Evolutionary conservation across 2,329 filamentous ascomycete species (phyloP).

Genomic region (Helotiales sp.): DNA sequence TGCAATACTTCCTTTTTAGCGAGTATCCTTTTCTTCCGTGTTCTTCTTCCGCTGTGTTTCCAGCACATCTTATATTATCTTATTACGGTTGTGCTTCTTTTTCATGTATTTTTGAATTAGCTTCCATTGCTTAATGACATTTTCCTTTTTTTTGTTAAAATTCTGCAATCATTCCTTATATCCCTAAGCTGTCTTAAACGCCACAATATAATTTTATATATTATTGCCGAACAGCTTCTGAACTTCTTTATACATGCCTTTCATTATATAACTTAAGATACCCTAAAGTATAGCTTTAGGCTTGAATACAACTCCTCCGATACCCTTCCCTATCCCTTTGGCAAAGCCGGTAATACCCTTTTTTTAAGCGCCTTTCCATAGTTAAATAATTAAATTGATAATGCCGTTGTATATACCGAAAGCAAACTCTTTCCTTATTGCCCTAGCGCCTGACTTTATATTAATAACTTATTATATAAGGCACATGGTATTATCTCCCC

Average conservation of each 20-base stretch:
- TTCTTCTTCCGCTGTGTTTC: no score
- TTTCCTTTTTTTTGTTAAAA: no score
- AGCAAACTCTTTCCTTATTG: slow-evolving; percentile 59
- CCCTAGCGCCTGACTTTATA: slow-evolving; percentile 64
- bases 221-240: slow-evolving; percentile 71
- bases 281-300: slow-evolving; percentile 76
- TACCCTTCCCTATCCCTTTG: slow-evolving; percentile 81
- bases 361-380: slow-evolving; percentile 63
- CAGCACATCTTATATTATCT: no score
- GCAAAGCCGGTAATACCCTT: slow-evolving; percentile 69
- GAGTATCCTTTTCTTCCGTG: no score
- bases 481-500: slow-evolving; percentile 71
- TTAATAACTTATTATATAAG: slow-evolving; percentile 61
- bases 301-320: slow-evolving; percentile 81
- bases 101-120: slow-evolving; percentile 55
- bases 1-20: no score
- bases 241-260: slow-evolving; percentile 80
- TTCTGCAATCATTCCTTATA: no score
- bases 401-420: slow-evolving; percentile 68
- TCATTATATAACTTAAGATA: slow-evolving; percentile 80
- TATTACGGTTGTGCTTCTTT: no score
- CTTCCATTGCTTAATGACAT: no score
- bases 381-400: slow-evolving; percentile 64
- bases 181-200: slow-evolving; percentile 76
- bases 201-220: slow-evolving; percentile 78